Evolutionary conservation across 2,329 filamentous ascomycete species (phyloP), one percentile per base, ranked within the genome.

Genomic region (Xylaria sp.): DNA sequence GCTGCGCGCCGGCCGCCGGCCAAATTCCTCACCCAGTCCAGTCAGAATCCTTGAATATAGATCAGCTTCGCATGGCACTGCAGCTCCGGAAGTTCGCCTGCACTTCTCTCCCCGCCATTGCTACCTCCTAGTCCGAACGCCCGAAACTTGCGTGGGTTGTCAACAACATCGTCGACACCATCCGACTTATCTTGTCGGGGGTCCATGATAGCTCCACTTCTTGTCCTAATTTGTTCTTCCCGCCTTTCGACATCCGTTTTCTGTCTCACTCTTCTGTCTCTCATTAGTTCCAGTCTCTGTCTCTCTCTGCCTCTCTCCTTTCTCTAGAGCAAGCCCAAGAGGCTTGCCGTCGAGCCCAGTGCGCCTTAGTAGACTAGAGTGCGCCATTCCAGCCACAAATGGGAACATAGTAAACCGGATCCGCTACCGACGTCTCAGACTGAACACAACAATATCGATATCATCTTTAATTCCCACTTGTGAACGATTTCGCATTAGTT

Each of bases 31-130:
- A 13, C n/a, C 40, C 40, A 61, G 51, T 58, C 68, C 68, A 66
- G 65, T 60, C 59, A 44, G 63, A 64, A 68, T 26, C 61, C 59
- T 44, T 60, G 66, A 42, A 36, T 53, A 33, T 36, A 54, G 63
- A 57, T 67, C 46, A 65, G 42, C 65, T 60, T 65, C 23, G 59
- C 68, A 70, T 67, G 59, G 59, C 56, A 56, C 67, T 70, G 69
- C 61, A 67, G 60, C 62, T 46, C 63, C 69, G 67, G 67, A 63
- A 57, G 67, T 59, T 67, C 67, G 62, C 58, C 62, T 67, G 65
- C 67, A 64, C 44, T 64, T 44, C 53, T 56, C 38, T 36, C 59
- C 58, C 59, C 54, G 40, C 65, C 48, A 59, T 51, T 63, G 33
- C 48, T 58, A 61, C 59, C 49, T 61, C 17, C 67, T 51, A 71